Evolutionary conservation across 352 stramenopile species (phyloP), one percentile per base, ranked within the genome.

Genomic region (Pythium rhizo-oryzae): DNA sequence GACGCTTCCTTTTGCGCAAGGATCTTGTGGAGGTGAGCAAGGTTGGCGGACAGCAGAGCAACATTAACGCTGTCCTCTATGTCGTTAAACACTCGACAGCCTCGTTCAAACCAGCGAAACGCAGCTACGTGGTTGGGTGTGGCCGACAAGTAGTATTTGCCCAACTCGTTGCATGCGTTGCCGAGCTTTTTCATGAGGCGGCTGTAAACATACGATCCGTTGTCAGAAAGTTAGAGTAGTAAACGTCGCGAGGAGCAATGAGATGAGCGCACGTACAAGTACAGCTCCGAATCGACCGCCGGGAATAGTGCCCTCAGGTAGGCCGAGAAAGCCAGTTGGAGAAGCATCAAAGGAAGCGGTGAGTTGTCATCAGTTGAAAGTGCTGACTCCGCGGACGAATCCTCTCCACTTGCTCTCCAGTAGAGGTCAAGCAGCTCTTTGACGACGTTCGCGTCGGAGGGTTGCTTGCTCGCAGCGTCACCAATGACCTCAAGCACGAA

Each of bases 21-120:
- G 47, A 96, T 89, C 59, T 96, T 96, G 76, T 96, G 87, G 8
- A 96, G 67, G 59, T 96, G 85, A 1, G 87, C 85, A 12, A 96
- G 75, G 50, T 96, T 96, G 2, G 87, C 87, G 12, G 78, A 86
- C 49, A 96, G 72, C 46, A 96, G 59, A 6, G 87, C 85, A n/a
- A 91, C 84, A 23, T 96, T 96, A 21, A 93, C 72, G 37, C 74
- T 81, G 72, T 96, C 87, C 88, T 96, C 87, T 19, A 96, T 93
- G 19, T 93, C 83, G 25, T 54, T 81, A 58, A 96, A 96, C 25
- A 96, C 83, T 23, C 84, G 80, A 62, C 85, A 91, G 8, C 87
- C 85, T 19, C 85, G 82, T 59, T 93, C 73, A 69, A 96, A 96
- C 87, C 87, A 96, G 16, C 64, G 61, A 47, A 91, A 96, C 0